These are phyloP conservation scores for Termitomyces eurrhizus DNA, from an alignment of 768 basidiomycete species.

Conservation along the genomic window DNA sequence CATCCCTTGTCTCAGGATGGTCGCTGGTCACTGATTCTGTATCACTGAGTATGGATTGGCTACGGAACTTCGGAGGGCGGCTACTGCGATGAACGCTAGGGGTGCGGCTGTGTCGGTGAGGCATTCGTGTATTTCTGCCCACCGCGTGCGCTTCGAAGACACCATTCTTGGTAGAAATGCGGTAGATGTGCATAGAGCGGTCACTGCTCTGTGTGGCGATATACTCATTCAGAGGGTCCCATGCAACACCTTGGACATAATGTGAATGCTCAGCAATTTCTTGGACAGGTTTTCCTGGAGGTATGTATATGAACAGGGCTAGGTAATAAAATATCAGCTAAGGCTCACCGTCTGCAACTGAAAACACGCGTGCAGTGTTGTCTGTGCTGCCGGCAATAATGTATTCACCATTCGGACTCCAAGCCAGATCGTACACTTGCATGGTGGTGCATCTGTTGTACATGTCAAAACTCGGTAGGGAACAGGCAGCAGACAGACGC, in stretches of 20 bases:
- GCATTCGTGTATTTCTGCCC: constrained; percentile 81
- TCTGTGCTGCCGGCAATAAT: constrained; percentile 97
- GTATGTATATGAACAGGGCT: constrained; percentile 7
- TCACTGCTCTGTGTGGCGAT: constrained; percentile 98
- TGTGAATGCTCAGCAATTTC: constrained; percentile 94
- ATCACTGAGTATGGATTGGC: constrained; percentile 75
- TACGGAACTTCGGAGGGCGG: constrained; percentile 58
- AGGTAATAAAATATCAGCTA: not conserved
- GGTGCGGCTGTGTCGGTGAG: constrained; percentile 65
- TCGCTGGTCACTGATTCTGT: constrained; percentile 58
- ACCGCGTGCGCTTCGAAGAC: constrained; percentile 86
- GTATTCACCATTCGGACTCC: constrained; percentile 94
- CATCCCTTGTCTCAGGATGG: constrained; percentile 35
- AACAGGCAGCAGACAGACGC: constrained; percentile 6
- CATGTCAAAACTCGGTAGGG: not conserved
- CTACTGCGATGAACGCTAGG: constrained; percentile 52
- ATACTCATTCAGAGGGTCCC: constrained; percentile 97
- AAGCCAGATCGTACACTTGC: constrained; percentile 97
- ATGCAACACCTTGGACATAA: constrained; percentile 97
- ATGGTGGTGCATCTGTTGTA: constrained; percentile 78
- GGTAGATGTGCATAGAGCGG: constrained; percentile 93
- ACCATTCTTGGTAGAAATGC: constrained; percentile 75
- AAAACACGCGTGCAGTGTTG: constrained; percentile 86
- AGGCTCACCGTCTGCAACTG: constrained; percentile 62
- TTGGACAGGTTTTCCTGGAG: constrained; percentile 75